Evolutionary conservation across 2,329 filamentous ascomycete genomes (phyloP), one percentile per base, ranked within the genome.

Genomic region (Teratosphaeria zuluensis): DNA sequence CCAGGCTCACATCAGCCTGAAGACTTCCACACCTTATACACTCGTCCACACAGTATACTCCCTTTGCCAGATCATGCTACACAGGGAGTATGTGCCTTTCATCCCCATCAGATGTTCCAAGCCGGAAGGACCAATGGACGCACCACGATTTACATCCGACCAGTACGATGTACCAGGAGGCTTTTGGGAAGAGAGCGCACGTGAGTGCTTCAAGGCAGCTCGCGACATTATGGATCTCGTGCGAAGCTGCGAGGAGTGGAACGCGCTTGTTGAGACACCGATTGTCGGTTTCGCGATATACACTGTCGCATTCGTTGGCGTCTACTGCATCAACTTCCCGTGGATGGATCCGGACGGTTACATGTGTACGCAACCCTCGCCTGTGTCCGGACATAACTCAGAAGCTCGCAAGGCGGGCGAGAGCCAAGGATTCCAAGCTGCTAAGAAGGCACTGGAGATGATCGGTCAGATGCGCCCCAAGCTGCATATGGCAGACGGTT

Each of bases 81-180:
- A 88, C 66, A 78, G 86, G 61, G 85, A 88, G 68, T 88, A 85
- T 61, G 78, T 88, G 30, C 84, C 85, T 0, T 87, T 86, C 66
- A 78, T 86, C 16, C 83, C 85, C 1, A 75, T 86, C 52, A 74
- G 75, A 19, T 77, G 75, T 62, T 66, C 70, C 24, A 77, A 78
- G 64, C 81, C 81, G 1, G 66, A 76, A 52, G 81, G 81, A 2
- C 85, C 86, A 0, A 70, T 87, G 11, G 85, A 88, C 64, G 76
- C 77, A 55, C 82, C 84, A 2, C 75, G 73, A 0, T 84, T 85
- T 58, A 74, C 79, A 1, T 68, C 77, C 12, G 75, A 78, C 6
- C 72, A 76, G 58, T 73, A 74, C 51, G 69, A 75, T 32, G 74
- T 78, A 3, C 82, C 82, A 0, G 62, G 69, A 1, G 77, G 78